These are phyloP conservation scores for Misopates orontium DNA, from an alignment of 257 asterid genomes.

Conservation along the genomic window DNA sequence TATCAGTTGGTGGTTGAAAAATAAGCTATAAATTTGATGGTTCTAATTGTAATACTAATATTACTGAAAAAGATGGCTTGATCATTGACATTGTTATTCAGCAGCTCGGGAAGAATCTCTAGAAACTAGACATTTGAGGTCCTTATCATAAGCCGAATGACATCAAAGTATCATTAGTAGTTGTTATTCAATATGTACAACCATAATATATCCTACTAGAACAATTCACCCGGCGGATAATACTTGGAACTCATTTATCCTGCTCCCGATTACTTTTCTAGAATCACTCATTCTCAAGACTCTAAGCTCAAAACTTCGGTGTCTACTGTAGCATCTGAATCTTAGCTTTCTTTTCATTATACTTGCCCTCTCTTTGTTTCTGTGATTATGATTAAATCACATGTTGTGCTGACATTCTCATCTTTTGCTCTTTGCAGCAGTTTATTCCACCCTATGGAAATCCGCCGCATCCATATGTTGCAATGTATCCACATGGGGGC, in stretches of 20 bases:
- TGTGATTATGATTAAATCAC: neutral
- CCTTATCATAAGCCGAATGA: neutral
- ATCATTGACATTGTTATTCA: too few species aligned
- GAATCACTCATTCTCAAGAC: neutral
- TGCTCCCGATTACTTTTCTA: neutral
- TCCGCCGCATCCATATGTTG: conserved; percentile 94
- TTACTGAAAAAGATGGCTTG: neutral
- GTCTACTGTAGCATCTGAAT: neutral
- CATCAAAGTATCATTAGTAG: neutral
- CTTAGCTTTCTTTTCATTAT: neutral
- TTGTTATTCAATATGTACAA: neutral
- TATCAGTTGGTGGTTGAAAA: neutral
- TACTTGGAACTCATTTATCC: neutral
- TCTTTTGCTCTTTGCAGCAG: conserved; percentile 57
- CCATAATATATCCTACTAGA: neutral
- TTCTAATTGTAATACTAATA: neutral
- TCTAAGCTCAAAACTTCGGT: neutral
- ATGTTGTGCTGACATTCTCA: conserved; percentile 5
- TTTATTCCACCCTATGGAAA: conserved; percentile 95
- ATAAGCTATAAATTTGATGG: neutral
- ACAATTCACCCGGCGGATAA: conserved; percentile 2
- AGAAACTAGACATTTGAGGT: neutral
- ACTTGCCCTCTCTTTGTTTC: conserved; percentile 9
- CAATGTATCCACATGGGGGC: conserved; percentile 97
- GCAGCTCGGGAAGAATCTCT: neutral